These are phyloP conservation scores for Penicillium herquei DNA, from an alignment of 495 filamentous ascomycete genomes.

Conservation along the genomic window DNA sequence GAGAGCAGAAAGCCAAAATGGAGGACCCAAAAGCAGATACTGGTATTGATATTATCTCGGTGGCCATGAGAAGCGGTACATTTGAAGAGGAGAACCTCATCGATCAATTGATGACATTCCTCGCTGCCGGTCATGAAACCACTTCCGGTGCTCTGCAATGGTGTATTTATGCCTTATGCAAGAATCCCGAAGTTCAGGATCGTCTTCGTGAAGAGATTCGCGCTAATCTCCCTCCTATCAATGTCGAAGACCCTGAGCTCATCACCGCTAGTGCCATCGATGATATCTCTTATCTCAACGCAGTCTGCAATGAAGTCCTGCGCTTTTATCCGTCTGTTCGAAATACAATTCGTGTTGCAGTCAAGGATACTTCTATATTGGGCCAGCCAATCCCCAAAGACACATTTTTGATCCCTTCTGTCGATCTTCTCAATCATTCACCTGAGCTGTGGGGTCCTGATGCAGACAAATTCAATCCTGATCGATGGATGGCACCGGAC, in stretches of 20 bases:
- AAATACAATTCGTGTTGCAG: constrained; percentile 61
- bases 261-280: constrained; percentile 55
- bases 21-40: constrained; percentile 33
- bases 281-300: constrained; percentile 57
- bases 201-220: constrained; percentile 62
- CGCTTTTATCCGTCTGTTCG: constrained; percentile 60
- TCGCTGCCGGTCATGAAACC: constrained; percentile 87
- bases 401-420: constrained; percentile 49
- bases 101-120: constrained; percentile 94
- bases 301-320: constrained; percentile 59
- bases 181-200: constrained; percentile 54
- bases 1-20: constrained; percentile 62
- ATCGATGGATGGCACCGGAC: constrained; percentile 67
- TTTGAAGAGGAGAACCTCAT: constrained; percentile 79
- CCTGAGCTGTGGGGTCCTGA: constrained; percentile 79
- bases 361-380: constrained; percentile 60
- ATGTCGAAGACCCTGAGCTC: constrained; percentile 32
- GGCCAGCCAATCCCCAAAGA: constrained; percentile 55
- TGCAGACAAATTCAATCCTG: constrained; percentile 75
- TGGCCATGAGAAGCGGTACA: constrained; percentile 70
- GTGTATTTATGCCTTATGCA: constrained; percentile 58
- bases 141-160: constrained; percentile 61
- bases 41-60: constrained; percentile 77
- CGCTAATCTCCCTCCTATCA: constrained; percentile 58
- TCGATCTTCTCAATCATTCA: constrained; percentile 67